Evolutionary conservation across 495 filamentous ascomycete species (phyloP).

Genomic region (Aspergillus sclerotiicarbonarius): DNA sequence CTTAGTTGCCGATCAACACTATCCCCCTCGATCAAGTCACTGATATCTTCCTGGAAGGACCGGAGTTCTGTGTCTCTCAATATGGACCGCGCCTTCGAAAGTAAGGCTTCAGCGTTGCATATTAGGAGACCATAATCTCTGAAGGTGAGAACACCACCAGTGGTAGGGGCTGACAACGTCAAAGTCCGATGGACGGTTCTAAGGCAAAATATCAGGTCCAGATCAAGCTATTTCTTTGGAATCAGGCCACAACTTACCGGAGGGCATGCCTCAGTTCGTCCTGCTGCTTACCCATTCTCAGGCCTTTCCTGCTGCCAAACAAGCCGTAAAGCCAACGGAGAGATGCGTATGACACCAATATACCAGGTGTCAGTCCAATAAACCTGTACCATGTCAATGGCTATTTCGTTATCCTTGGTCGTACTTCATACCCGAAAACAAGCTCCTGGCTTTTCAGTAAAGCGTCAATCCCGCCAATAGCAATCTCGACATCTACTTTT

Average conservation of each 20-base stretch:
- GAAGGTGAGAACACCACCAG: constrained; percentile 70
- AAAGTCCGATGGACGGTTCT: constrained; percentile 83
- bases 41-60: constrained; percentile 82
- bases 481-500: constrained; percentile 96
- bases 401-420: no score
- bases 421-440: constrained; percentile 68
- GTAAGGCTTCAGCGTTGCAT: constrained; percentile 80
- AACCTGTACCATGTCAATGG: constrained; percentile 53
- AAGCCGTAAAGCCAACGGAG: constrained; percentile 67
- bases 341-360: constrained; percentile 76
- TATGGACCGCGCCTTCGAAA: constrained; percentile 58
- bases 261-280: constrained; percentile 69
- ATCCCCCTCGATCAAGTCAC: constrained; percentile 72
- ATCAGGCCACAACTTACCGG: constrained; percentile 46
- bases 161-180: constrained; percentile 58
- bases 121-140: constrained; percentile 88
- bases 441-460: constrained; percentile 94
- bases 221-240: neutral
- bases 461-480: constrained; percentile 88
- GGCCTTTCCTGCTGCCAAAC: constrained; percentile 66
- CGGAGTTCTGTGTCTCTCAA: constrained; percentile 69
- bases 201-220: constrained; percentile 11
- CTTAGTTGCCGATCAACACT: constrained; percentile 71
- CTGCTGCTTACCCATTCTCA: constrained; percentile 55
- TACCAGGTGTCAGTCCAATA: constrained; percentile 84